Evolutionary conservation across 768 basidiomycete genomes (phyloP), one percentile per base, ranked within the genome.

Genomic region (Pluteus cervinus): DNA sequence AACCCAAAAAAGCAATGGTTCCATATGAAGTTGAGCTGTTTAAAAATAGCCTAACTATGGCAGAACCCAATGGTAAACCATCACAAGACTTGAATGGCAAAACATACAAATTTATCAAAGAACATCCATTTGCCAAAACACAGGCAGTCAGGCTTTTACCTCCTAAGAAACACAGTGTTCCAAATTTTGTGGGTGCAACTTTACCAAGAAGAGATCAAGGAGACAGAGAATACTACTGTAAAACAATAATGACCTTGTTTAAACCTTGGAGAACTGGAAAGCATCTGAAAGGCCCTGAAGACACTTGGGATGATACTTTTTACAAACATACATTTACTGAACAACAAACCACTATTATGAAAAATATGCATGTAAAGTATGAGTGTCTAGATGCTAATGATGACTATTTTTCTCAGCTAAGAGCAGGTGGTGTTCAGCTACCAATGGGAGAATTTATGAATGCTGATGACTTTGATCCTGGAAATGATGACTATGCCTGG

Each of bases 51-150:
- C 33, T 26, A 24, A 36, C n/a, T n/a, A n/a, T n/a, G n/a, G n/a
- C n/a, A n/a, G n/a, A n/a, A n/a, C n/a, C n/a, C n/a, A n/a, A n/a
- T n/a, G n/a, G n/a, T n/a, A n/a, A n/a, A n/a, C n/a, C n/a, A 63
- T 36, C 25, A 37, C 24, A 59, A 54, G 1, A 58, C 61, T 42
- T 26, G 48, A 12, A 55, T 63, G 20, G 56, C 56, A 62, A 38
- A 28, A 48, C 25, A 51, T 54, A 10, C 47, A 56, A 36, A 36
- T 44, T 10, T 48, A 56, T 31, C 51, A 46, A 23, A 54, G 52
- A 40, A 51, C 33, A 35, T 35, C 33, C 33, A 3, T 18, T 35
- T 18, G 14, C 5, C 15, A 14, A 35, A 9, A 9, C 4, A 20
- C n/a, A 3, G 45, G 32, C 30, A 15, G 15, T 22, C 7, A 10